Evolutionary conservation across 768 basidiomycete genomes (phyloP).

Genomic region (Tylopilus vinaceipallidus): DNA sequence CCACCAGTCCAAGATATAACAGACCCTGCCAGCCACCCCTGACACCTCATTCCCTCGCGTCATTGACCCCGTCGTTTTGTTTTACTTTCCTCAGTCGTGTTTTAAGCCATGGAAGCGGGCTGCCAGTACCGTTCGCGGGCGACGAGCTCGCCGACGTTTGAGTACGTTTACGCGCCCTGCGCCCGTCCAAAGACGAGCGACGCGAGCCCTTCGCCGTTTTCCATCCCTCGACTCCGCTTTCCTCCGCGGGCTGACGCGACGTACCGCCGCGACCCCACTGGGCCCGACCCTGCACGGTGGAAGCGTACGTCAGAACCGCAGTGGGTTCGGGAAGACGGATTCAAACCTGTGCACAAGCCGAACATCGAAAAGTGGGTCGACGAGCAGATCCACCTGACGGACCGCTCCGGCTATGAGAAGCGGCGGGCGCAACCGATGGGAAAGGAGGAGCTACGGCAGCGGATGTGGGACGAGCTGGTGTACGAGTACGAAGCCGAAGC

Average conservation of each 20-base stretch:
- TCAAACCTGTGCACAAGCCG: constrained; percentile 41
- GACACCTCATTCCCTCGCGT: constrained; percentile 15
- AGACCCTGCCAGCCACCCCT: constrained; percentile 16
- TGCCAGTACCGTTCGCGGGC: constrained; percentile 28
- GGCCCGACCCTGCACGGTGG: constrained; percentile 21
- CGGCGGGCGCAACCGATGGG: constrained; percentile 25
- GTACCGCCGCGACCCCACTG: constrained; percentile 15
- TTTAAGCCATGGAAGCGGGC: constrained; percentile 28
- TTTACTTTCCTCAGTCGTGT: constrained; percentile 2
- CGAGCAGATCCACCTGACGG: constrained; percentile 45
- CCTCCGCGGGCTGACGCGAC: constrained; percentile 21
- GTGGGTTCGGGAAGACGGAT: constrained; percentile 49
- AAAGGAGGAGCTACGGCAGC: constrained; percentile 34
- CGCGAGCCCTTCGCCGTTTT: constrained; percentile 3
- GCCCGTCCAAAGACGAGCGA: constrained; percentile 26
- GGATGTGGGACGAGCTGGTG: constrained; percentile 51
- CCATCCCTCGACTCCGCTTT: constrained; percentile 18
- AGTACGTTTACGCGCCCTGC: constrained; percentile 15
- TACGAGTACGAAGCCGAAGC: constrained; percentile 52
- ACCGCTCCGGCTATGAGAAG: constrained; percentile 28
- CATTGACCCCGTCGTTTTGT: constrained; percentile 3
- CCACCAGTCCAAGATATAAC: constrained; percentile 33
- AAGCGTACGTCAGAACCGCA: constrained; percentile 32
- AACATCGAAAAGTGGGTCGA: constrained; percentile 66
- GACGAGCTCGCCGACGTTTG: constrained; percentile 18